These are phyloP conservation scores for Lentinula boryana DNA, from an alignment of 768 basidiomycete species.

Conservation along the genomic window DNA sequence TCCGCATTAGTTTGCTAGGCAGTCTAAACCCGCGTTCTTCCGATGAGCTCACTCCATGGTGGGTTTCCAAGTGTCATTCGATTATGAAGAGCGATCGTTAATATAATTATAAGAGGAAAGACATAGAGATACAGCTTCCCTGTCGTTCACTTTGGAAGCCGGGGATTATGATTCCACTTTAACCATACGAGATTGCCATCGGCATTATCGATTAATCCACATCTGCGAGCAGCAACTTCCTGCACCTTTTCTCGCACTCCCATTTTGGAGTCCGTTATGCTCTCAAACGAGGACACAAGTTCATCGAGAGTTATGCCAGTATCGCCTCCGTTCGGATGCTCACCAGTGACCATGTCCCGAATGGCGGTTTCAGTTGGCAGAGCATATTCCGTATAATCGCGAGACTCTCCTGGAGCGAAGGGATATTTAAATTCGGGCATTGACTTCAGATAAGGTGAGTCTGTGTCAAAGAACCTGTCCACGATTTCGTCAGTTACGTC, in stretches of 20 bases:
- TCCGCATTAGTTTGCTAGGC: not conserved
- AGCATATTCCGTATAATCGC: conserved; percentile 28
- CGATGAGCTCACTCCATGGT: no score
- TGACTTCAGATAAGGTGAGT: conserved; percentile 40
- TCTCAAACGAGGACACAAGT: conserved; percentile 49
- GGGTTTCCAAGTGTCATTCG: no score
- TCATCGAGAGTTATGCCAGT: conserved; percentile 60
- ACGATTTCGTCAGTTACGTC: conserved; percentile 58
- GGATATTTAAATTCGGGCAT: conserved; percentile 41
- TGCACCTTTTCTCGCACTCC: conserved; percentile 73
- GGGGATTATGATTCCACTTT: conserved; percentile 44
- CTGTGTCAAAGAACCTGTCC: conserved; percentile 58
- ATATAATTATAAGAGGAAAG: conserved; percentile 4
- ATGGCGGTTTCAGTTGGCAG: conserved; percentile 81
- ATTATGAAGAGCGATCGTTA: not conserved
- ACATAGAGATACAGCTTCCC: conserved; percentile 7
- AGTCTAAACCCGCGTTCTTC: no score
- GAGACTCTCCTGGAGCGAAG: conserved; percentile 11
- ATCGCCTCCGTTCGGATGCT: conserved; percentile 54
- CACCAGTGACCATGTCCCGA: conserved; percentile 56
- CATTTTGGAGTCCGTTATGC: conserved; percentile 40
- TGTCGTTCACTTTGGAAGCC: conserved; percentile 16
- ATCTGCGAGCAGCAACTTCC: conserved; percentile 70
- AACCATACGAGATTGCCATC: conserved; percentile 59
- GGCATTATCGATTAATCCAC: conserved; percentile 51